Evolutionary conservation across 2,329 filamentous ascomycete genomes (phyloP).

Genomic region (Aspergillus pseudonomiae): DNA sequence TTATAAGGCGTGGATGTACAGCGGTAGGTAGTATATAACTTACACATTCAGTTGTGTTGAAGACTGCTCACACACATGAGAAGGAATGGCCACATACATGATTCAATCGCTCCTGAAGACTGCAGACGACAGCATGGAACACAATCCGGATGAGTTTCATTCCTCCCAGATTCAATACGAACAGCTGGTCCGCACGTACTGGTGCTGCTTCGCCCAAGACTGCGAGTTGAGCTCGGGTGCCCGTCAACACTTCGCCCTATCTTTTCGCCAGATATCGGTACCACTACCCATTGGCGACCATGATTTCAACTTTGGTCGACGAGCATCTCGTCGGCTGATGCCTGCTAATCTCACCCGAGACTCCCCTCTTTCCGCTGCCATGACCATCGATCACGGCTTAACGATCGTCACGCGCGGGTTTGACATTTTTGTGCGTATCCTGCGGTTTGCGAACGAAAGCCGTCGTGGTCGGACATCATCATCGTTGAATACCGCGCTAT

Average conservation of each 20-base stretch:
- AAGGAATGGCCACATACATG: constrained; percentile 45
- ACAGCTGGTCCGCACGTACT: constrained; percentile 42
- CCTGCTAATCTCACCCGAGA: constrained; percentile 32
- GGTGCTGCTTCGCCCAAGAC: constrained; percentile 43
- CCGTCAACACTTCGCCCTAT: constrained; percentile 40
- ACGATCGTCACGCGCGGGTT: constrained; percentile 41
- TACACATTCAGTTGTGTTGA: background rate
- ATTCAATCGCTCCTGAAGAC: constrained; percentile 41
- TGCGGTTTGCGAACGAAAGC: constrained; percentile 41
- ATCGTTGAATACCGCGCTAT: constrained; percentile 9
- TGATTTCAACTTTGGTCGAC: constrained; percentile 39
- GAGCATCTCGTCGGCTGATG: constrained; percentile 29
- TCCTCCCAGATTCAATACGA: constrained; percentile 39
- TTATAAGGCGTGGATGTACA: constrained; percentile 45
- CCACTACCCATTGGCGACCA: constrained; percentile 39
- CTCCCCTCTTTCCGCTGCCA: constrained; percentile 21
- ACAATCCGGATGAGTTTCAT: constrained; percentile 38
- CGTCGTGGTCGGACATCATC: constrained; percentile 31
- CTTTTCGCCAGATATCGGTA: constrained; percentile 41
- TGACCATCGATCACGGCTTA: constrained; percentile 38
- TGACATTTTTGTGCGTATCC: constrained; percentile 41
- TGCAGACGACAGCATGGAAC: constrained; percentile 42
- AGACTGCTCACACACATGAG: constrained; percentile 8
- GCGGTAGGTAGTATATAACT: constrained; percentile 26
- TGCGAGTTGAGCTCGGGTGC: constrained; percentile 42